Evolutionary conservation across 148 eudicot genomes (phyloP).

Genomic region (Heliamphora exappendiculata): DNA sequence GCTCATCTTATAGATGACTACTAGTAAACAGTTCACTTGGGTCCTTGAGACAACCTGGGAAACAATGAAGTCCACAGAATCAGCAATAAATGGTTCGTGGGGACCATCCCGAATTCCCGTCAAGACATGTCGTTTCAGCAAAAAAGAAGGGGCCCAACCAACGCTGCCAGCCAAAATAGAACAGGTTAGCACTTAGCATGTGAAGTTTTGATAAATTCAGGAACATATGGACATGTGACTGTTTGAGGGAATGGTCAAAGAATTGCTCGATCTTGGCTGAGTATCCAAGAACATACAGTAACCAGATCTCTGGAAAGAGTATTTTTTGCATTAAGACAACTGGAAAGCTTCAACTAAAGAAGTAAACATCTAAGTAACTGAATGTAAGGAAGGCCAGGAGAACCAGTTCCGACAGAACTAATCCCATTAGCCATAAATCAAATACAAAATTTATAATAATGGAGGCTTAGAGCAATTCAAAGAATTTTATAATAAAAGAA

Average conservation of each 20-base stretch:
- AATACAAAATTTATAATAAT: background rate
- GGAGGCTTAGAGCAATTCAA: background rate
- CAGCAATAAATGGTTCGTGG: constrained; percentile 97
- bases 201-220: constrained; percentile 7
- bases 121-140: constrained; percentile 83
- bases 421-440: background rate
- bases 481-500: background rate
- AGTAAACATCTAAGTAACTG: no score
- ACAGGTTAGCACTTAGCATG: constrained; percentile 17
- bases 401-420: background rate
- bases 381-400: background rate
- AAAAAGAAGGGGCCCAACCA: constrained; percentile 91
- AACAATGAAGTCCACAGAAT: constrained; percentile 95
- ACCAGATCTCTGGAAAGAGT: background rate
- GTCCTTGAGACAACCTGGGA: constrained; percentile 57
- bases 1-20: background rate
- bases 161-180: constrained; percentile 48
- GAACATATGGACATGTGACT: background rate
- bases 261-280: background rate
- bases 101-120: constrained; percentile 90
- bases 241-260: background rate
- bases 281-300: background rate
- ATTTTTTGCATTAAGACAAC: background rate
- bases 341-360: background rate
- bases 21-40: background rate